A percentile compares a stretch with the other conserved stretches of the same genome.
These are phyloP conservation scores for Penicillium paxilli DNA, from an alignment of 495 filamentous ascomycete species.

Conservation along the genomic window DNA sequence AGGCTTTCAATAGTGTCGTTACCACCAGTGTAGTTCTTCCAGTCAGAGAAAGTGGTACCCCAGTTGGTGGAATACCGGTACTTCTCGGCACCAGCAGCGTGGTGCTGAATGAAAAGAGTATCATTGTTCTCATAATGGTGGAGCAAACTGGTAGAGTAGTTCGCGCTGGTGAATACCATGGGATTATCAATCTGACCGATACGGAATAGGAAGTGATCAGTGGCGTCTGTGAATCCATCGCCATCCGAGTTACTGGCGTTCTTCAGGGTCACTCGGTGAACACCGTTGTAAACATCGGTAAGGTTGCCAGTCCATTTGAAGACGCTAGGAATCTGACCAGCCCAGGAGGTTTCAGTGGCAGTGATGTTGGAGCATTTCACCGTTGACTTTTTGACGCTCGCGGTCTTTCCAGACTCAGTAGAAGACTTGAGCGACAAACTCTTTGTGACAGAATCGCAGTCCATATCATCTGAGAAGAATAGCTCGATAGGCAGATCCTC, in stretches of 20 bases:
- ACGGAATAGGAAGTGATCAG: conserved; percentile 58
- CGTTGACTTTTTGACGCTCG: conserved; percentile 37
- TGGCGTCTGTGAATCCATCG: conserved; percentile 39
- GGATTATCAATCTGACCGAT: conserved; percentile 58
- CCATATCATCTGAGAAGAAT: conserved; percentile 63
- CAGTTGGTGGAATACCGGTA: conserved; percentile 66
- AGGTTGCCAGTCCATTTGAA: conserved; percentile 56
- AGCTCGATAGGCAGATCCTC: conserved; percentile 53
- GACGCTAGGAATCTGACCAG: conserved; percentile 51
- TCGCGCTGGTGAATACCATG: conserved; percentile 57
- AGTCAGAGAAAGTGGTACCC: conserved; percentile 59
- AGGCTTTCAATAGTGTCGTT: conserved; percentile 44
- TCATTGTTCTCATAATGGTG: conserved; percentile 35
- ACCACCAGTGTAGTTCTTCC: conserved; percentile 54
- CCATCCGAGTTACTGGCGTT: conserved; percentile 45
- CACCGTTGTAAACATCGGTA: conserved; percentile 60
- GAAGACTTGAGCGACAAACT: conserved; percentile 53
- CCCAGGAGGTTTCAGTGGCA: conserved; percentile 23
- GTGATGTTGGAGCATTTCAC: conserved; percentile 43
- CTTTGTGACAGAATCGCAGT: conserved; percentile 55
- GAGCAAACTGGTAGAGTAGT: conserved; percentile 58
- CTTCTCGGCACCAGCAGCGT: conserved; percentile 61
- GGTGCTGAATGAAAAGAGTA: conserved; percentile 55
- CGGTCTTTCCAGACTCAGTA: conserved; percentile 42
- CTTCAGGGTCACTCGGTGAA: conserved; percentile 60